phyloP scores from a whole-genome alignment of 169 alveolate genomes.

The Plasmodium relictum region DNA sequence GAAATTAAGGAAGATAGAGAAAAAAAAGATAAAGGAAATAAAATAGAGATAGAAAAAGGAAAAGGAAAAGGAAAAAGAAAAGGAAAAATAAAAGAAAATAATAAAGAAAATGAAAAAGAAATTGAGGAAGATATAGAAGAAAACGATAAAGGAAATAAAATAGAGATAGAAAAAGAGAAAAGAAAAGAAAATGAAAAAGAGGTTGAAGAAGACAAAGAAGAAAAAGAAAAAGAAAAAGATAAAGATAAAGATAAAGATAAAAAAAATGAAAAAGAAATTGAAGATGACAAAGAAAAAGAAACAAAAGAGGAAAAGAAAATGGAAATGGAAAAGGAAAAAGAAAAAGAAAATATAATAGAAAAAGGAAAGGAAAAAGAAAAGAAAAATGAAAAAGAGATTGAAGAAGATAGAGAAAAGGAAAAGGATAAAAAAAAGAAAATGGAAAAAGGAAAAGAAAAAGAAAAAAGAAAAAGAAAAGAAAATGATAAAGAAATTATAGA shows the following conservation, averaged over 20 bases:
- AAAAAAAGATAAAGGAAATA: background rate
- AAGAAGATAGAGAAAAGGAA: background rate
- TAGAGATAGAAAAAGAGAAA: background rate
- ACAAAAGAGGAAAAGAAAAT: background rate
- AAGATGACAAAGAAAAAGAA: background rate
- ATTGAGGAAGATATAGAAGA: background rate
- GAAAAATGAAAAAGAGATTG: background rate
- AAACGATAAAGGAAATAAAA: background rate
- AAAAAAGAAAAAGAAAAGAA: background rate
- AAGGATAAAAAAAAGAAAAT: background rate
- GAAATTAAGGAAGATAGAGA: background rate
- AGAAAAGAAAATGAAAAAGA: too few relatives aligned
- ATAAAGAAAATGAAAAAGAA: background rate
- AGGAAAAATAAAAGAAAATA: background rate
- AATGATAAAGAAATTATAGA: background rate
- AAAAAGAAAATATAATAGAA: background rate
- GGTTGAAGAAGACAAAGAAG: background rate
- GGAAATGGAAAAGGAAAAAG: background rate
- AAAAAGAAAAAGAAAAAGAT: constrained; percentile 1
- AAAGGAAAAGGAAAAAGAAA: background rate
- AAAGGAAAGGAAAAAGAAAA: background rate
- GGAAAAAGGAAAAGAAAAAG: background rate
- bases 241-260: background rate
- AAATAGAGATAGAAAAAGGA: background rate
- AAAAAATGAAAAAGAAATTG: background rate